phyloP scores from a whole-genome alignment of 1,139 yeast genomes.

The Nakaseomyces uthaithaninus region DNA sequence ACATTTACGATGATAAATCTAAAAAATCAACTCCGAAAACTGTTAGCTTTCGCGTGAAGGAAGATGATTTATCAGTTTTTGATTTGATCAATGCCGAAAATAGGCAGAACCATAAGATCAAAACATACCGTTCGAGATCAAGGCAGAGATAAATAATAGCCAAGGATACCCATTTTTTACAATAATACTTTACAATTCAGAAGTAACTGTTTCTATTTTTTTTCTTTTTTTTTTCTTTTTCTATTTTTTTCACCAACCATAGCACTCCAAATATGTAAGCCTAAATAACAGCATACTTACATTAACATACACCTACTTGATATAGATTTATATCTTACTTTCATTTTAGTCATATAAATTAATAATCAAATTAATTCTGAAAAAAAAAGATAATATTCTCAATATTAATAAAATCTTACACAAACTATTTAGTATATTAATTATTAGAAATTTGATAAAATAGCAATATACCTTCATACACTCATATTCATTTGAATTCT shows the following conservation, averaged over 20 bases:
- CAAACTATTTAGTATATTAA: too few species aligned
- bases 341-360: too few species aligned
- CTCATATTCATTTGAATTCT: constrained; percentile 84
- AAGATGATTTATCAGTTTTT: constrained; percentile 29
- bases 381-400: too few species aligned
- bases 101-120: constrained; percentile 15
- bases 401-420: too few species aligned
- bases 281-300: too few species aligned
- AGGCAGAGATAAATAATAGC: constrained; percentile 1
- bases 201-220: background rate
- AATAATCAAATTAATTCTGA: too few species aligned
- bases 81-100: constrained; percentile 24
- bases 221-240: background rate
- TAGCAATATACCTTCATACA: constrained; percentile 35
- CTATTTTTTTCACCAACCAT: too few species aligned
- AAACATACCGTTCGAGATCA: constrained; percentile 21
- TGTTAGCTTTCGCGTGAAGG: constrained; percentile 21
- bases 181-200: background rate
- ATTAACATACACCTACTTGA: too few species aligned
- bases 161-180: background rate
- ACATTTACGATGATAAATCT: constrained; percentile 19
- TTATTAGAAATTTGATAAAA: too few species aligned
- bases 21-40: constrained; percentile 13
- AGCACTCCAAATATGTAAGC: too few species aligned
- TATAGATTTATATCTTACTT: too few species aligned